These are phyloP conservation scores for Fusarium continuum DNA, from an alignment of 2,329 filamentous ascomycete genomes.

Conservation along the genomic window DNA sequence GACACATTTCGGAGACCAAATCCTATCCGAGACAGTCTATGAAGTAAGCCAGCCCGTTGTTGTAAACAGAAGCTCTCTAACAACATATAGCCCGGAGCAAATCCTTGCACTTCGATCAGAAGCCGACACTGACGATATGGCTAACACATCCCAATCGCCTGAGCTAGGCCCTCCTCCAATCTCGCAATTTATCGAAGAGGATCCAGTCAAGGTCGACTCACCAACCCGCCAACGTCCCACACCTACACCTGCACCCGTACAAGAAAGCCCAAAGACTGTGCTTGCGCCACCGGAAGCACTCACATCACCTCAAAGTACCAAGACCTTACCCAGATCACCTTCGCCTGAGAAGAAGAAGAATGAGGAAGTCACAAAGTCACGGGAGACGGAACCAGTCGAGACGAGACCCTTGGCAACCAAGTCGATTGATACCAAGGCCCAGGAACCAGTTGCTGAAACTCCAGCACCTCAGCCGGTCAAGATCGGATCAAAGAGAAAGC, in stretches of 20 bases:
- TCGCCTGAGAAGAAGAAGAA: constrained; percentile 45
- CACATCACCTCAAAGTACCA: constrained; percentile 42
- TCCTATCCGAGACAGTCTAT: constrained; percentile 72
- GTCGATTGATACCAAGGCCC: constrained; percentile 9
- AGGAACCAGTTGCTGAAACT: constrained; percentile 8
- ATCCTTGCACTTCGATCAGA: constrained; percentile 67
- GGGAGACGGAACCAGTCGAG: not conserved
- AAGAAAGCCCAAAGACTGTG: constrained; percentile 40
- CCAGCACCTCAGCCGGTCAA: constrained; percentile 48
- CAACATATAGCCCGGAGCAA: constrained; percentile 63
- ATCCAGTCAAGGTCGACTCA: constrained; percentile 63
- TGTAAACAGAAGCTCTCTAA: constrained; percentile 42
- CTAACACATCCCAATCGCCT: constrained; percentile 67
- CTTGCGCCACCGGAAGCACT: constrained; percentile 47
- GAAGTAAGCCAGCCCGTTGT: constrained; percentile 61
- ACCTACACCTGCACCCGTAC: constrained; percentile 12
- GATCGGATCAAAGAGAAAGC: constrained; percentile 66
- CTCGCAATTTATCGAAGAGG: constrained; percentile 66
- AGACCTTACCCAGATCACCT: constrained; percentile 27
- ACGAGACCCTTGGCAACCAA: constrained; percentile 1
- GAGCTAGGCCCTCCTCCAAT: constrained; percentile 73
- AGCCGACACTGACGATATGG: constrained; percentile 56
- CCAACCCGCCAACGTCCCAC: constrained; percentile 45
- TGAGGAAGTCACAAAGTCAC: not conserved
- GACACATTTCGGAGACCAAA: constrained; percentile 74